Evolutionary conservation across 192 early-diverging fungal genomes (phyloP).

Genomic region (Podila horticola): DNA sequence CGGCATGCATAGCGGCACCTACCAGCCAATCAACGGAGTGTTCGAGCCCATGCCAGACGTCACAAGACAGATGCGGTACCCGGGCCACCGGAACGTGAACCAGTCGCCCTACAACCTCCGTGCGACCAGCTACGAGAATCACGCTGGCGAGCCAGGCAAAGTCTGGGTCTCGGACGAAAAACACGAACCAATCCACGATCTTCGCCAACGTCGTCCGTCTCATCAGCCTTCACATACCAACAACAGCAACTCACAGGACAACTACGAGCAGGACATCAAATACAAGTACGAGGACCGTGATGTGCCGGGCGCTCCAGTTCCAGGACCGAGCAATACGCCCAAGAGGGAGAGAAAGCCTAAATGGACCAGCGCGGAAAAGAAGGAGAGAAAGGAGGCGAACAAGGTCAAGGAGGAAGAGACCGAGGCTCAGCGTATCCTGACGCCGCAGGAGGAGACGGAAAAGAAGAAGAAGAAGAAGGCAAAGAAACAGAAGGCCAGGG

Average conservation of each 20-base stretch:
- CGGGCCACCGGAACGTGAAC: no score
- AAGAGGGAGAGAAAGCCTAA: neutral
- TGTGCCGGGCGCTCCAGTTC: neutral
- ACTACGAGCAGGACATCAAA: conserved; percentile 30
- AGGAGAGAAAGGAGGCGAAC: neutral
- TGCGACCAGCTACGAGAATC: no score
- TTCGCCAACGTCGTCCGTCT: no score
- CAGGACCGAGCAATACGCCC: neutral
- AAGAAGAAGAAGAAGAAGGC: neutral
- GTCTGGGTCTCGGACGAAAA: no score
- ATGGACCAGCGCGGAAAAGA: neutral
- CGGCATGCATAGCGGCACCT: neutral
- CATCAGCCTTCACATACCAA: no score
- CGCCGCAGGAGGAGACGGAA: neutral
- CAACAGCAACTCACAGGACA: neutral
- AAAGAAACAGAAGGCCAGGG: neutral
- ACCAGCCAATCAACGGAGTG: no score
- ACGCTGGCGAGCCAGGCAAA: no score
- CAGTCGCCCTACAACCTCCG: no score
- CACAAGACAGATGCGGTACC: no score
- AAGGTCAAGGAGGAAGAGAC: neutral
- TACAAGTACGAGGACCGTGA: conserved; percentile 7
- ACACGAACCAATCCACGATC: no score
- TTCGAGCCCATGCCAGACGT: no score
- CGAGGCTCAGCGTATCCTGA: neutral